Evolutionary conservation across 495 filamentous ascomycete genomes (phyloP).

Genomic region (Rhizodiscina lignyota): DNA sequence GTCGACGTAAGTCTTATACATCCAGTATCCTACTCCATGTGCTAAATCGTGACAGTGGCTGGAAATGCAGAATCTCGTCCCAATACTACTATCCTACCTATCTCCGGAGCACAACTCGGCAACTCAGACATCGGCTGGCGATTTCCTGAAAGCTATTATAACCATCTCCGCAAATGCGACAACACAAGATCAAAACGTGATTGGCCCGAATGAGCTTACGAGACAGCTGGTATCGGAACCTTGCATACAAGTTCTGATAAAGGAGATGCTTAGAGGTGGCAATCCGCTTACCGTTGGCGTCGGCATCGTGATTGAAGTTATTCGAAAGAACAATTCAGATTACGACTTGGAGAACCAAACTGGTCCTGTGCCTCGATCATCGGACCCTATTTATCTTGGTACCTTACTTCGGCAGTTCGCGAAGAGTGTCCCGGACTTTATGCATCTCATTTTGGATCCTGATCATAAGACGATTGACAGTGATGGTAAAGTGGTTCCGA

Average conservation of each 20-base stretch:
- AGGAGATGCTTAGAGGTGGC: conserved; percentile 83
- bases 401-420: conserved; percentile 85
- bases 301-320: conserved; percentile 95
- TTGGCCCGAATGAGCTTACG: conserved; percentile 93
- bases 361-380: conserved; percentile 59
- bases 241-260: conserved; percentile 67
- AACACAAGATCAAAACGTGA: conserved; percentile 92
- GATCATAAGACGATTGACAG: conserved; percentile 42
- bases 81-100: conserved; percentile 71
- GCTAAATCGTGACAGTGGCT: conserved; percentile 50
- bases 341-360: conserved; percentile 83
- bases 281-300: conserved; percentile 94
- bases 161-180: conserved; percentile 97
- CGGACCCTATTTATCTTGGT: conserved; percentile 93
- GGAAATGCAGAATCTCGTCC: conserved; percentile 79
- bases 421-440: conserved; percentile 83
- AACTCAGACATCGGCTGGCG: conserved; percentile 90
- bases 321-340: conserved; percentile 98
- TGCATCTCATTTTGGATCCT: conserved; percentile 63
- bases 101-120: conserved; percentile 65
- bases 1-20: conserved; percentile 56
- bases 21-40: not conserved
- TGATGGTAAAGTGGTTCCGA: conserved; percentile 39
- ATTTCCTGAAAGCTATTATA: conserved; percentile 97
- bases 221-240: conserved; percentile 82